Evolutionary conservation across 352 stramenopile species (phyloP), one percentile per base, ranked within the genome.

Genomic region (Plasmopara viticola): DNA sequence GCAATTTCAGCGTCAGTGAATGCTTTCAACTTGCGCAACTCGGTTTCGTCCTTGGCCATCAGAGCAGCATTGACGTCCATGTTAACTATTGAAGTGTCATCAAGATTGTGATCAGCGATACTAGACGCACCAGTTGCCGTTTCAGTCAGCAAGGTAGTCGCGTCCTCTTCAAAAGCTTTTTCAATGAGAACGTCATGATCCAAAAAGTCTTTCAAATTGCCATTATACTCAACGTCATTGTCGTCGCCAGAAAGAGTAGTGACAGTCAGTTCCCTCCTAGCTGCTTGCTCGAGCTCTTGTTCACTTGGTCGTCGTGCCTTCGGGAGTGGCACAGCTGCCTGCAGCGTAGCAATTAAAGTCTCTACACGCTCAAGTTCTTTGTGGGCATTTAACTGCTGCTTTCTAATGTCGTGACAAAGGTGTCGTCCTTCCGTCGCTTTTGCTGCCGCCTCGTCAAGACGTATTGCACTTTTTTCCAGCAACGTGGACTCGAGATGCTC

Each of bases 401-500:
- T 41, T 0, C 56, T 64, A 13, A 82, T 69, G 6, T 74, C 39
- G 12, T 62, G 60, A 13, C 68, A 76, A 0, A 80, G 52, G 15
- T 42, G 48, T 5, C 50, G 46, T 14, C 84, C 33, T 37, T 77
- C 68, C 0, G 72, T 62, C 7, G 52, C 58, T 48, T 70, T 73
- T 10, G 50, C 45, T 14, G 52, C 62, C 7, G 72, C 70, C 37
- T 84, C 73, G 64, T 89, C 75, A 2, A 78, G 51, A 0, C 78
- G 66, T 37, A 73, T 20, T n/a, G 73, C 33, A 9, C 58, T 84
- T 49, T 89, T 89, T 51, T 89, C 78, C 0, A 89, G 54, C 13
- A 89, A 47, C 49, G 84, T 70, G 40, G 83, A 89, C 55, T 89
- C 78, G 2, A 73, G 53, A 45, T 79, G 74, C 40, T 89, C 78